Base-by-base conservation (phyloP, 2,329 filamentous ascomycete genomes). In the Onygenales sp. region DNA sequence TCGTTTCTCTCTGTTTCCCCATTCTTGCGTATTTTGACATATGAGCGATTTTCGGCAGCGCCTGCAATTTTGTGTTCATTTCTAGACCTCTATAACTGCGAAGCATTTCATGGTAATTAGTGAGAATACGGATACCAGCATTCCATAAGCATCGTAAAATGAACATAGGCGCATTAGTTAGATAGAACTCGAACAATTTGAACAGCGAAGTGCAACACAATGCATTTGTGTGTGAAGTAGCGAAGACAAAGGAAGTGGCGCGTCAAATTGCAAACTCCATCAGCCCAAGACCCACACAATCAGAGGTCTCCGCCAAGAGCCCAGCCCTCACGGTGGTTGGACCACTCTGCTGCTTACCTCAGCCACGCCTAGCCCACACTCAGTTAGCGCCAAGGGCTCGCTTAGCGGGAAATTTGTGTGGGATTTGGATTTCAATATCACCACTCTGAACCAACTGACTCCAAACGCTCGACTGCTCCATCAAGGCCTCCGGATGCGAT, bases 351-450 rank as follows among this genome's bases (percentile, higher is more conserved):
- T 53, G 21, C 11, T 57, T 55, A 56, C 43, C 47, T 56, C 55
- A 57, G 27, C n/a, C 14, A 35, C 21, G 14, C 21, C 51, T 55
- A 51, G 47, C 47, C 52, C 14, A 10, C 36, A 41, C 35, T 7
- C 7, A 17, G 57, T 54, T 56, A 56, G 56, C 50, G 54, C 52
- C 41, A 47, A 59, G 50, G 56, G 58, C 68, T 73, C 70, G 70
- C 70, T 73, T 73, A 73, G 66, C 64, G 63, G 63, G 68, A 61
- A 70, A 55, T 72, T 70, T 72, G 68, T 73, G 70, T 72, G 70
- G 69, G 70, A 68, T 72, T 70, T 68, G 60, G 59, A 65, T 69
- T 65, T 64, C 64, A 64, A 64, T 62, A 63, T 64, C 55, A 62
- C 63, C 61, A 63, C 61, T 61, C 63, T 63, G 59, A 64, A 59